phyloP scores from a whole-genome alignment of 2,329 filamentous ascomycete genomes.

The Alternaria sp. region DNA sequence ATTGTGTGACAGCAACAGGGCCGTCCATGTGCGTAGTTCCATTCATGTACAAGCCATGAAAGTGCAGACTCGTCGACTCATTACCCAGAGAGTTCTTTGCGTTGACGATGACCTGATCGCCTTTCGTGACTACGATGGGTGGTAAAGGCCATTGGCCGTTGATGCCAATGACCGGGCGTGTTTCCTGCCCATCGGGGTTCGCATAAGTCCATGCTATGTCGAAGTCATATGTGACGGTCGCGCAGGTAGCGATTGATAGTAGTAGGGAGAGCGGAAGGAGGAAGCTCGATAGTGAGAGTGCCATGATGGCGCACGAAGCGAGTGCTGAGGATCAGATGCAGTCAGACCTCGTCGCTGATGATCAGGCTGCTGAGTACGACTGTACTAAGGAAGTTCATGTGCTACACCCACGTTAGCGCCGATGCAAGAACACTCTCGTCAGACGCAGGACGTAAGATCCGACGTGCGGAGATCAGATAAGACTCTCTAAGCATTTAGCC shows the following conservation, averaged over 20 bases:
- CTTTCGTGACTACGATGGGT: conserved; percentile 74
- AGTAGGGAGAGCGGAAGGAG: conserved; percentile 46
- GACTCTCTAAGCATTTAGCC: conserved; percentile 6
- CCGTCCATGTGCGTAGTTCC: conserved; percentile 79
- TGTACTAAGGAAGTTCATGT: not conserved
- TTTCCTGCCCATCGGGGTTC: conserved; percentile 61
- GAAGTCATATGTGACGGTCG: conserved; percentile 57
- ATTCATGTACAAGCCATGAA: conserved; percentile 80
- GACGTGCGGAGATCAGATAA: conserved; percentile 30
- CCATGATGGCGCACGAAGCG: conserved; percentile 43
- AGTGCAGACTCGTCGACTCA: conserved; percentile 71
- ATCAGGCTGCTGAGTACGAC: conserved; percentile 3
- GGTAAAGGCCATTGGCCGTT: conserved; percentile 79
- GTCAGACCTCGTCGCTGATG: conserved; percentile 4
- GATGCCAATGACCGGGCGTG: conserved; percentile 68
- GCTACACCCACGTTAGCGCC: conserved; percentile 1
- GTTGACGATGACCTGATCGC: conserved; percentile 73
- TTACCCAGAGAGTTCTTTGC: conserved; percentile 72
- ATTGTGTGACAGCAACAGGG: conserved; percentile 67
- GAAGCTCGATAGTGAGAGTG: conserved; percentile 53
- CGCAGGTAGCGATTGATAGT: conserved; percentile 23
- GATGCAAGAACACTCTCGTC: conserved; percentile 7
- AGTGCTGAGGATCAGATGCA: conserved; percentile 8
- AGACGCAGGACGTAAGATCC: not conserved
- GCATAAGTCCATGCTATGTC: conserved; percentile 62